phyloP scores from a whole-genome alignment of 495 filamentous ascomycete species.

The Aspergillus cavernicola region DNA sequence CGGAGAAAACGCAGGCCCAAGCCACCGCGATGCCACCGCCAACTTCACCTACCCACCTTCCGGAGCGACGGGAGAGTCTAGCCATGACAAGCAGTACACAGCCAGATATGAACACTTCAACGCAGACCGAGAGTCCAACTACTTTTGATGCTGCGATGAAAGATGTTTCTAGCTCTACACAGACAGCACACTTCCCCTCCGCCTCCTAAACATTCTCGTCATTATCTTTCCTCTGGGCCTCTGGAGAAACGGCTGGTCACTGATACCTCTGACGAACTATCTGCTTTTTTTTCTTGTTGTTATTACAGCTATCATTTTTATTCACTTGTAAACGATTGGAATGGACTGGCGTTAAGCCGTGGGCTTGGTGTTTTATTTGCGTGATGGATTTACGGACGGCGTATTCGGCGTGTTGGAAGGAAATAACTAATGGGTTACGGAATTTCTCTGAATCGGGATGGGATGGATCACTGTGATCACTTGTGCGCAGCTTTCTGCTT shows the following conservation, averaged over 20 bases:
- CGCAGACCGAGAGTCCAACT: constrained; percentile 11
- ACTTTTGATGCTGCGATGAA: constrained; percentile 33
- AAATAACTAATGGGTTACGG: constrained; percentile 24
- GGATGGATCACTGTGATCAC: constrained; percentile 23
- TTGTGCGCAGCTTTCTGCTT: constrained; percentile 20
- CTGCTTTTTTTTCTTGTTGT: constrained; percentile 10
- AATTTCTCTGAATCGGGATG: constrained; percentile 31
- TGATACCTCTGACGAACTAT: neutral
- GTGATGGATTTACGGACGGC: constrained; percentile 18
- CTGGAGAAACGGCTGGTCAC: constrained; percentile 14
- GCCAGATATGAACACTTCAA: constrained; percentile 15
- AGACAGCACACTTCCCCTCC: constrained; percentile 25
- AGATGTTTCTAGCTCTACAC: constrained; percentile 27
- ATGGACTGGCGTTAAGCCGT: constrained; percentile 21
- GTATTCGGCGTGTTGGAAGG: constrained; percentile 31
- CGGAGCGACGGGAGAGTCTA: constrained; percentile 9
- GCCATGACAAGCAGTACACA: constrained; percentile 14
- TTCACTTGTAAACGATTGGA: constrained; percentile 23
- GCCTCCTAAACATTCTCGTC: constrained; percentile 23
- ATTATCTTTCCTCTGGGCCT: neutral
- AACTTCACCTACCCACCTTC: constrained; percentile 22
- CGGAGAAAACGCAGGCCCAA: constrained; percentile 36
- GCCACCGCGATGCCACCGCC: constrained; percentile 23
- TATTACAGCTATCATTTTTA: constrained; percentile 8
- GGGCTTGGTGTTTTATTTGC: constrained; percentile 16